Conservation (phyloP, 2,329 filamentous ascomycete species). For the Alternaria gansuensis region DNA sequence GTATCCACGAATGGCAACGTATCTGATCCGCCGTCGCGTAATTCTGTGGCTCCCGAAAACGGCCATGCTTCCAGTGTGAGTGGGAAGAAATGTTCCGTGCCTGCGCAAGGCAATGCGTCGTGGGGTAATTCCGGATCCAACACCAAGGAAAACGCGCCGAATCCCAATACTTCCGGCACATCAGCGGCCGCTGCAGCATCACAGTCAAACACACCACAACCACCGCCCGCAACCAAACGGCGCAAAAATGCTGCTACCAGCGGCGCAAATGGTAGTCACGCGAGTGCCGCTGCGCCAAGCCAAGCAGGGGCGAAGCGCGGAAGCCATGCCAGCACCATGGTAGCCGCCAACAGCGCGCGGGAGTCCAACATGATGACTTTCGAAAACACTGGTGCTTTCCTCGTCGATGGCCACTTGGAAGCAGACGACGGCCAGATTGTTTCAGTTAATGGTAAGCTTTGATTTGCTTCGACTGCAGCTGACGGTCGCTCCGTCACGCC, state of each 20-base stretch:
- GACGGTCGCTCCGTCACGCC: constrained; percentile 39
- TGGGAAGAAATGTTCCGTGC: constrained; percentile 52
- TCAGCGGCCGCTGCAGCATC: constrained; percentile 63
- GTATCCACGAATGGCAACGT: constrained; percentile 67
- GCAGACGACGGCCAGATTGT: constrained; percentile 91
- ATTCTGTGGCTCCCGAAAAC: constrained; percentile 46
- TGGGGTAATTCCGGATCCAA: constrained; percentile 49
- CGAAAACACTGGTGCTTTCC: constrained; percentile 71
- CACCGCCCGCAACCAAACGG: constrained; percentile 68
- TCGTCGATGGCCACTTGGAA: constrained; percentile 79
- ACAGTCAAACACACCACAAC: constrained; percentile 47
- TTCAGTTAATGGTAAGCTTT: constrained; percentile 77
- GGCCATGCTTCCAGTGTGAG: constrained; percentile 43
- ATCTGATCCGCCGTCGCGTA: constrained; percentile 53
- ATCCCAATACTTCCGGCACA: constrained; percentile 62
- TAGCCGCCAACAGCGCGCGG: constrained; percentile 56
- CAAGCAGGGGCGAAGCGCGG: constrained; percentile 49
- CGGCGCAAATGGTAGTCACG: constrained; percentile 49
- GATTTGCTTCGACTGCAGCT: constrained; percentile 34
- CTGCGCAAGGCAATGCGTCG: constrained; percentile 54
- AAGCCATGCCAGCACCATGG: constrained; percentile 45
- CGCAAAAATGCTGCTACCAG: constrained; percentile 74
- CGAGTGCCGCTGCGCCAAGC: constrained; percentile 51
- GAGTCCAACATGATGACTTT: constrained; percentile 92
- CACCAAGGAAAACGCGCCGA: constrained; percentile 48